Base-by-base conservation (phyloP, 2,329 filamentous ascomycete species). In the Monilinia polystroma region DNA sequence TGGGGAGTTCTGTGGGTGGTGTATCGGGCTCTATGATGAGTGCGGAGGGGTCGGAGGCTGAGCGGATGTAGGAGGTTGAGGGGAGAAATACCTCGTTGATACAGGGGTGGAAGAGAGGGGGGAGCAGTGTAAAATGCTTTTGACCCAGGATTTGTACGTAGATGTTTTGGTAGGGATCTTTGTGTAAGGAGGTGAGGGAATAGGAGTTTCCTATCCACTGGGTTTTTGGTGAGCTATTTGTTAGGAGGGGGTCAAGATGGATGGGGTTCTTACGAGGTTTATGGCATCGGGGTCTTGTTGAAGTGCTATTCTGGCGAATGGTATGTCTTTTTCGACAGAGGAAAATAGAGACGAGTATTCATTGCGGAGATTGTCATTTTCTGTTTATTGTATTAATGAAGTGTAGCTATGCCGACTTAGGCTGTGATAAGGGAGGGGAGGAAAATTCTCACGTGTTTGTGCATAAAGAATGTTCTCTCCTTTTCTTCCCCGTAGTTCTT, bases 101-200 rank as follows among this genome's bases (percentile, higher is more conserved):
- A 38, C 56, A 66, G 47, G 64, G 47, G 38, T 62, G 56, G n/a
- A 54, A 62, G 49, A 90, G 76, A 0, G 91, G 87, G n/a, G 91
- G 89, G 1, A 95, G 78, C 1, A 95, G 80, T 0, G 88, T 83
- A 72, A 95, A 95, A 71, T 90, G 86, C 76, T 95, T 95, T 66
- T 80, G 79, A 0, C 91, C 92, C 0, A 87, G 77, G 18, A 94
- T 77, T 73, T 94, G 91, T 1, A 92, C 89, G 76, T 93, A 95
- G 0, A 95, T 83, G 75, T 95, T 95, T 77, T 95, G 91, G 76
- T 93, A 94, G 73, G 90, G 90, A 78, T 95, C 92, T 73, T 90
- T 90, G 79, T 95, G 92, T 64, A 93, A 77, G 0, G 89, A 88
- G 0, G 91, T 93, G 1, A 85, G 82, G 35, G 87, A 90, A 49